A percentile compares a stretch with the other conserved stretches of the same genome.
Conservation (phyloP, 1,284 basidiomycete genomes). For the Butyriboletus appendiculatus region DNA sequence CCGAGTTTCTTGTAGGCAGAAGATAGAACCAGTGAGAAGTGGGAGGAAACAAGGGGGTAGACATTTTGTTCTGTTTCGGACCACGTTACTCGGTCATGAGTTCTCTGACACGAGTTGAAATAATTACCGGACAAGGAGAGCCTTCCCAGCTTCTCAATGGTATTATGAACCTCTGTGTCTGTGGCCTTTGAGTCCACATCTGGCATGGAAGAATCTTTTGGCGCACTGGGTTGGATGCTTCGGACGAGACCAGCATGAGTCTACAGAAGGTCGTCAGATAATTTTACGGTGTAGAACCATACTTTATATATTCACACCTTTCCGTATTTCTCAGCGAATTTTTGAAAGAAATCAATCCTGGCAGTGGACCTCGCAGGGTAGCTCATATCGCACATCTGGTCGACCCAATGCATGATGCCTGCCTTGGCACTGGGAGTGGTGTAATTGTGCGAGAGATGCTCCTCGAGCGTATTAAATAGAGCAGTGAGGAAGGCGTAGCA, state of each 20-base stretch:
- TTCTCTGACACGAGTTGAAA: too few relatives aligned
- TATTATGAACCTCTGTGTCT: too few relatives aligned
- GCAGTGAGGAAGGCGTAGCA: conserved; percentile 17
- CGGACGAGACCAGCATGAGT: neutral
- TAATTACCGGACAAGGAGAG: too few relatives aligned
- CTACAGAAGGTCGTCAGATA: neutral
- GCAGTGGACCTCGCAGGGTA: neutral
- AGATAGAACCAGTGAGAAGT: too few relatives aligned
- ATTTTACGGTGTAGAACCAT: too few relatives aligned
- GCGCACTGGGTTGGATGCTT: neutral
- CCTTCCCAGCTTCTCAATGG: too few relatives aligned
- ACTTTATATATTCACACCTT: neutral
- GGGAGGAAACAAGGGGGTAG: too few relatives aligned
- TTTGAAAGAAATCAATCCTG: neutral
- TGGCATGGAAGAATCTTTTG: neutral
- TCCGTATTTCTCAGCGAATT: neutral
- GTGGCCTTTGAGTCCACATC: too few relatives aligned
- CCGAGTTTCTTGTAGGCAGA: too few relatives aligned
- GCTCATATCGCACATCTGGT: neutral
- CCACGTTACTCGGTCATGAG: too few relatives aligned
- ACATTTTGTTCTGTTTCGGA: too few relatives aligned
- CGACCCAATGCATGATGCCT: neutral
- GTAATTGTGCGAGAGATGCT: neutral
- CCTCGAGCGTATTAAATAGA: neutral
- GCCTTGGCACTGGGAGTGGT: neutral